Percentiles rank a stretch among this genome's conserved stretches.
Conservation (phyloP, 176 grass and related monocot species). For the Phragmites australis region DNA sequence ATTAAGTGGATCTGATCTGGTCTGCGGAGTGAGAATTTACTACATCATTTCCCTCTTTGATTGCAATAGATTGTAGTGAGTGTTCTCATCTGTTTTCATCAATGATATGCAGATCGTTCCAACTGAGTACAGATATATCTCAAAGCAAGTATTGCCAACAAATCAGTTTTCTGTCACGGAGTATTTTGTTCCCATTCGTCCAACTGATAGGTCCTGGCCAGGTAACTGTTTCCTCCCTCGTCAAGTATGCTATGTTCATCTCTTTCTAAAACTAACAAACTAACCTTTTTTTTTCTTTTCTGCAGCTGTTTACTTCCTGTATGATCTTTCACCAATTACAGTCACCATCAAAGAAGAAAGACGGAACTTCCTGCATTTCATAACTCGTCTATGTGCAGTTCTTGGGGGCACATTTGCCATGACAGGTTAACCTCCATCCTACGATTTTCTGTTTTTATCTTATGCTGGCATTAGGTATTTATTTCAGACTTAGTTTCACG, state of each 20-base stretch:
- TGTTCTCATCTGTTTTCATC: slow-evolving; percentile 22
- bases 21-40: slow-evolving; percentile 5
- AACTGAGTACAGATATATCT: slow-evolving; percentile 90
- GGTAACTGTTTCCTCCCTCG: slow-evolving; percentile 37
- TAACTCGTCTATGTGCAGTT: slow-evolving; percentile 91
- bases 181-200: slow-evolving; percentile 79
- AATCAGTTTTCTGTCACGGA: slow-evolving; percentile 99
- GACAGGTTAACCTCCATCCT: slow-evolving; percentile 60
- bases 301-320: slow-evolving; percentile 94
- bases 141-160: slow-evolving; percentile 87
- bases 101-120: slow-evolving; percentile 81
- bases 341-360: slow-evolving; percentile 98
- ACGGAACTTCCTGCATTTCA: slow-evolving; percentile 91
- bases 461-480: neutral
- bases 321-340: slow-evolving; percentile 97
- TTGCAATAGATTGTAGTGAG: neutral
- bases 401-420: slow-evolving; percentile 99
- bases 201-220: slow-evolving; percentile 83
- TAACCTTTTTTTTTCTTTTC: slow-evolving; percentile 3
- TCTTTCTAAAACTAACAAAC: slow-evolving; percentile 28
- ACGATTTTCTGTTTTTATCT: neutral
- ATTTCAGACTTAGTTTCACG: neutral
- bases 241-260: slow-evolving; percentile 5
- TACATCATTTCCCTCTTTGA: neutral
- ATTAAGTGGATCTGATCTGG: slow-evolving; percentile 9